These are phyloP conservation scores for Arthroderma uncinatum DNA, from an alignment of 2,329 filamentous ascomycete genomes.

Conservation along the genomic window DNA sequence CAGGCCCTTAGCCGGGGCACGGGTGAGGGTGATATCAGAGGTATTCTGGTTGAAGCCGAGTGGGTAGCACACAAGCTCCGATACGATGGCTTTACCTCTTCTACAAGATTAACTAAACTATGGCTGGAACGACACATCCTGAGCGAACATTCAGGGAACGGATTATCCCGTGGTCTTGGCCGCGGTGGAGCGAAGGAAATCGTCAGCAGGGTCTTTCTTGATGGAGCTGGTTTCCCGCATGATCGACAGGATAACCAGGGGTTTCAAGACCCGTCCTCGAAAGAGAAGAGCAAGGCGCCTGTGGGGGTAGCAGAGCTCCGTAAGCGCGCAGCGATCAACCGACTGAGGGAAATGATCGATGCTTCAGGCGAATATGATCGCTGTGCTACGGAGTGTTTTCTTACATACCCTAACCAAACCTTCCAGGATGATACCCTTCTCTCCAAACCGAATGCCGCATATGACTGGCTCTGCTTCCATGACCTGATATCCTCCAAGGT, in stretches of 20 bases:
- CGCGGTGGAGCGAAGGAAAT: slow-evolving; percentile 54
- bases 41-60: slow-evolving; percentile 53
- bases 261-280: slow-evolving; percentile 27
- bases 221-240: slow-evolving; percentile 50
- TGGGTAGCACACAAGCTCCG: slow-evolving; percentile 53
- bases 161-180: slow-evolving; percentile 48
- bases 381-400: slow-evolving; percentile 62
- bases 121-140: slow-evolving; percentile 53
- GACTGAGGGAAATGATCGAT: slow-evolving; percentile 51
- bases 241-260: slow-evolving; percentile 29
- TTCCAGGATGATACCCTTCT: slow-evolving; percentile 91
- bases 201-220: slow-evolving; percentile 54
- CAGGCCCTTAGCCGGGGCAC: slow-evolving; percentile 34
- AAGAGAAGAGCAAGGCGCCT: slow-evolving; percentile 20
- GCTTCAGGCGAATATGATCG: slow-evolving; percentile 52
- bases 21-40: slow-evolving; percentile 48
- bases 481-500: slow-evolving; percentile 69
- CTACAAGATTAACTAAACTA: slow-evolving; percentile 41
- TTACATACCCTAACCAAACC: slow-evolving; percentile 71
- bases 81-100: slow-evolving; percentile 29
- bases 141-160: slow-evolving; percentile 42
- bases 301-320: slow-evolving; percentile 49
- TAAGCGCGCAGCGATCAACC: slow-evolving; percentile 49
- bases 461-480: slow-evolving; percentile 94
- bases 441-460: slow-evolving; percentile 73